Conservation (phyloP, 305 asterid species). For the Fraxinus paxiana region DNA sequence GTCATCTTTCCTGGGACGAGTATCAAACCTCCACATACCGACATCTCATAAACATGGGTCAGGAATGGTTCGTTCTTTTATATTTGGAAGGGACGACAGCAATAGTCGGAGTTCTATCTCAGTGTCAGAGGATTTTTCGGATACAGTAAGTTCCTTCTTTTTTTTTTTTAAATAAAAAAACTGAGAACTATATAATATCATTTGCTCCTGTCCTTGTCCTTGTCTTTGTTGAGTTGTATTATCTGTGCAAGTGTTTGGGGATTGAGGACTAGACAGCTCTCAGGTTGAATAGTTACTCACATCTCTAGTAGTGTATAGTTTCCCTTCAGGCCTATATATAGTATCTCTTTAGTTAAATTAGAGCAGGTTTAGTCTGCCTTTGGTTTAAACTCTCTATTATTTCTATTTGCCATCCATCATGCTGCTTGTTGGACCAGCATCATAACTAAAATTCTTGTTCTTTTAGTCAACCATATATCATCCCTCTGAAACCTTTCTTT, state of each 20-base stretch:
- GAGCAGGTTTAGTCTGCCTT: neutral
- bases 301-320: neutral
- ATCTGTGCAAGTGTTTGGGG: neutral
- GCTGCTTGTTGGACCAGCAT: neutral
- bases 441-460: neutral
- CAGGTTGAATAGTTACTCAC: neutral
- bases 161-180: slow-evolving; percentile 17
- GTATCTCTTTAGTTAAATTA: neutral
- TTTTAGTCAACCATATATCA: neutral
- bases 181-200: neutral
- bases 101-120: slow-evolving; percentile 70
- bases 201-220: neutral
- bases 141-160: slow-evolving; percentile 43
- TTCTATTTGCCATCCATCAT: neutral
- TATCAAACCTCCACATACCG: slow-evolving; percentile 46
- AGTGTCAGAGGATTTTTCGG: slow-evolving; percentile 57
- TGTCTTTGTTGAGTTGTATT: neutral
- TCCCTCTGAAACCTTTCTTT: neutral
- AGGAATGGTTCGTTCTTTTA: slow-evolving; percentile 59
- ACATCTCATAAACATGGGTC: slow-evolving; percentile 65
- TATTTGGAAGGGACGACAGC: slow-evolving; percentile 88
- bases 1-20: slow-evolving; percentile 85
- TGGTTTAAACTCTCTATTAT: neutral
- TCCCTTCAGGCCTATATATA: neutral
- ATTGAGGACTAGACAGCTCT: neutral